A percentile compares a stretch with the other conserved stretches of the same genome.
Evolutionary conservation across 257 asterid genomes (phyloP).

Genomic region (Eucommia ulmoides): DNA sequence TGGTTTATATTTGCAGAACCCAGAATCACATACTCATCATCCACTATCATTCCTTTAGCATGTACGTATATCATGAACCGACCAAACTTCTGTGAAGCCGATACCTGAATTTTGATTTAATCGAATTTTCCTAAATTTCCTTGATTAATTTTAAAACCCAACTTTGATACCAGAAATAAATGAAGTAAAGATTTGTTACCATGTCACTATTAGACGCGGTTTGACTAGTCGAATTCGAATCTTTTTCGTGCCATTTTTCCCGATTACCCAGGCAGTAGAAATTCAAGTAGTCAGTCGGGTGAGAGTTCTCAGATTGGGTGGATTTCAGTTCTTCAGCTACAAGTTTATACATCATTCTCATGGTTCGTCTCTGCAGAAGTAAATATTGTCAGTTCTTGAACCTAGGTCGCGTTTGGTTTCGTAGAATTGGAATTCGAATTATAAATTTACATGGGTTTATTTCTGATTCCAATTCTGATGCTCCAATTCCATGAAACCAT

Average conservation of each 20-base stretch:
- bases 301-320: constrained; percentile 17
- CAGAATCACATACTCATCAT: constrained; percentile 62
- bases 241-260: constrained; percentile 20
- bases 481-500: background rate
- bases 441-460: too few relatives aligned
- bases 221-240: constrained; percentile 13
- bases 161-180: background rate
- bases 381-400: too few relatives aligned
- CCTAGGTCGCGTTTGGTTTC: too few relatives aligned
- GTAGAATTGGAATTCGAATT: too few relatives aligned
- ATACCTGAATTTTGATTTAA: constrained; percentile 19
- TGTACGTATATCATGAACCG: constrained; percentile 76
- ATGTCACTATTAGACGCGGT: constrained; percentile 19
- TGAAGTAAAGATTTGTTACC: constrained; percentile 15
- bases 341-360: constrained; percentile 41
- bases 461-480: too few relatives aligned
- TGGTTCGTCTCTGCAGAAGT: constrained; percentile 53
- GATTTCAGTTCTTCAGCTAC: constrained; percentile 29
- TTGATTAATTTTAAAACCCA: too few relatives aligned
- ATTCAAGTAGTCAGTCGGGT: constrained; percentile 32
- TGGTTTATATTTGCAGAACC: constrained; percentile 86
- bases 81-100: constrained; percentile 36
- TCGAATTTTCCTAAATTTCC: too few relatives aligned
- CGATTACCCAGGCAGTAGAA: constrained; percentile 50
- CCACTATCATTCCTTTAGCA: constrained; percentile 83